Evolutionary conservation across 1,284 basidiomycete genomes (phyloP), one percentile per base, ranked within the genome.

Genomic region (Ceratobasidium papillatum): DNA sequence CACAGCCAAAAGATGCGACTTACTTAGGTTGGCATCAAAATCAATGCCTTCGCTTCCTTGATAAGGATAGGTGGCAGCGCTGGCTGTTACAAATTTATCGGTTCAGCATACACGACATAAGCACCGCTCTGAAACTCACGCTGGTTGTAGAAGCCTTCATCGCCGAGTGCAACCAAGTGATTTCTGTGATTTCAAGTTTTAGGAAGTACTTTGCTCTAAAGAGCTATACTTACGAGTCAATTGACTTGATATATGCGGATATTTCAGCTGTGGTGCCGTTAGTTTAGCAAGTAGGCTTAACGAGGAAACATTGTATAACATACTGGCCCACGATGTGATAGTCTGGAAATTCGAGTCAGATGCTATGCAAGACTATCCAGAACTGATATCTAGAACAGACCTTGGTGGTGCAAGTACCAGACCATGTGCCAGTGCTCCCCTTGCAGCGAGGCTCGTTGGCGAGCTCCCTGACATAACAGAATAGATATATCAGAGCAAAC

Each of bases 381-480:
- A n/a, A n/a, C n/a, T n/a, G n/a, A n/a, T 17, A 47, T 11, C 19
- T 17, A 56, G 11, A 41, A 59, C 49, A n/a, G 3, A 64, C 52
- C 54, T 74, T 66, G 25, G 68, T 58, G 4, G 73, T 76, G 68
- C 77, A 77, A 59, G 73, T 61, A n/a, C 74, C 66, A 43, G 66
- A 68, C 32, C 59, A 56, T 19, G 63, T 71, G 17, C 75, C 68
- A 32, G 61, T 64, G 71, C 74, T 62, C 1, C 77, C 77, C 27
- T 52, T 61, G 75, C 77, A 77, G 62, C 77, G 75, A 34, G 77
- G 77, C 61, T 77, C 77, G 52, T 77, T 77, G 32, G 77, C 75
- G 14, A 77, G 68, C 71, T 77, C 77, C 74, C 74, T 71, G 4
- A n/a, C n/a, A n/a, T n/a, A n/a, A n/a, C 9, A 12, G 14, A 7